Conservation (phyloP, 2,329 filamentous ascomycete species). For the Sporothrix brunneoviolacea region DNA sequence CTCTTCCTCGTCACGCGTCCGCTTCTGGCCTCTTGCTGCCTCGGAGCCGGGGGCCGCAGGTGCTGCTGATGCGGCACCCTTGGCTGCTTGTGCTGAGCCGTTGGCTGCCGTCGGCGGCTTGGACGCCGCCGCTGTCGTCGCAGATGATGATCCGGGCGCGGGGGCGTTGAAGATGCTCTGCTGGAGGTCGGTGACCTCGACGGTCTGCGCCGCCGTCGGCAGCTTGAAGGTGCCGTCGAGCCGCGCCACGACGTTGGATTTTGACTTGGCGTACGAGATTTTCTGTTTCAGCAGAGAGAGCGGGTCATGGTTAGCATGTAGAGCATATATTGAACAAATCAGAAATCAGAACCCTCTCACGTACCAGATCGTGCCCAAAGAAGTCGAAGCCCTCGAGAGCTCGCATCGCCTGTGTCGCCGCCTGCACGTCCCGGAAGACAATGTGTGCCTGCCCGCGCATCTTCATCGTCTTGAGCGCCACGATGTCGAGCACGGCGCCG, state of each 20-base stretch:
- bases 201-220: constrained; percentile 47
- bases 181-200: constrained; percentile 66
- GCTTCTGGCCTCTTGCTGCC: constrained; percentile 54
- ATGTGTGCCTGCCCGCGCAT: constrained; percentile 97
- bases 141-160: constrained; percentile 42
- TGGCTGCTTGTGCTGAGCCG: constrained; percentile 29
- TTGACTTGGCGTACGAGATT: constrained; percentile 85
- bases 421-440: constrained; percentile 80
- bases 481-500: constrained; percentile 84
- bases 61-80: constrained; percentile 21
- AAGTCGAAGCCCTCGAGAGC: constrained; percentile 80
- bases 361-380: constrained; percentile 76
- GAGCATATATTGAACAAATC: neutral
- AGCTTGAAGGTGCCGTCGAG: constrained; percentile 84
- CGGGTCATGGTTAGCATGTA: neutral
- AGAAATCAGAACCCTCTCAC: constrained; percentile 29
- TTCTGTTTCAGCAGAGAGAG: constrained; percentile 45
- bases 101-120: neutral
- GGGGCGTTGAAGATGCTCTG: constrained; percentile 74
- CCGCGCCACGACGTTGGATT: constrained; percentile 82
- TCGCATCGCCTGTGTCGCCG: constrained; percentile 91
- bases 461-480: constrained; percentile 79
- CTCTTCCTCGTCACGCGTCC: constrained; percentile 61
- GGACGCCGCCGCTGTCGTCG: constrained; percentile 37
- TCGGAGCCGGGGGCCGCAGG: neutral